Percentiles rank a stretch among this genome's conserved stretches.
Conservation (phyloP, 2,329 filamentous ascomycete genomes). For the Mycosphaerella arachidis region DNA sequence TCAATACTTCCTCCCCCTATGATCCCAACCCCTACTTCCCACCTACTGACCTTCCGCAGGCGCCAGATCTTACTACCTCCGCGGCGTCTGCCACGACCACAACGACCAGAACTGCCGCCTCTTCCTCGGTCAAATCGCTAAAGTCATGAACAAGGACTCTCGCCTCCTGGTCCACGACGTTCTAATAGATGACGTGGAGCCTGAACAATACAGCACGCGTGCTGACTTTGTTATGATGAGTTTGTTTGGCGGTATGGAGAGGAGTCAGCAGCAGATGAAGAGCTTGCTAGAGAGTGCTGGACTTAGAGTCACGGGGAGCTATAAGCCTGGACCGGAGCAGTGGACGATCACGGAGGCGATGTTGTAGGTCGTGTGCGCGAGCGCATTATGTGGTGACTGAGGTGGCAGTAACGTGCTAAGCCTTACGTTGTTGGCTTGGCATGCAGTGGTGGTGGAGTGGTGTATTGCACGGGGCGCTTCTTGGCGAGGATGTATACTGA, state of each 20-base stretch:
- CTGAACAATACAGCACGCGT: background rate
- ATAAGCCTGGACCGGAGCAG: conserved; percentile 2
- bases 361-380: background rate
- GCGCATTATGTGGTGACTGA: background rate
- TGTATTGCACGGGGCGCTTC: background rate
- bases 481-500: background rate
- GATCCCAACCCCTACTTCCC: background rate
- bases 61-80: background rate
- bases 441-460: background rate
- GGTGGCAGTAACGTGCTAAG: background rate
- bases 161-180: background rate
- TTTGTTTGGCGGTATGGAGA: background rate
- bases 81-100: conserved; percentile 1
- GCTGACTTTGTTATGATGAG: background rate
- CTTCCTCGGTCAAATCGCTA: background rate
- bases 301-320: background rate
- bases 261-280: conserved; percentile 1
- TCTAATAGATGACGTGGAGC: background rate
- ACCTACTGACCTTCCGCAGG: background rate
- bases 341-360: conserved; percentile 1
- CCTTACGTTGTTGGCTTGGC: background rate
- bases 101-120: background rate
- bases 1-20: no score
- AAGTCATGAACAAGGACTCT: background rate
- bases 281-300: background rate